A percentile compares a stretch with the other conserved stretches of the same genome.
phyloP scores from a whole-genome alignment of 2,329 filamentous ascomycete genomes.

The Pseudogymnoascus sp. region DNA sequence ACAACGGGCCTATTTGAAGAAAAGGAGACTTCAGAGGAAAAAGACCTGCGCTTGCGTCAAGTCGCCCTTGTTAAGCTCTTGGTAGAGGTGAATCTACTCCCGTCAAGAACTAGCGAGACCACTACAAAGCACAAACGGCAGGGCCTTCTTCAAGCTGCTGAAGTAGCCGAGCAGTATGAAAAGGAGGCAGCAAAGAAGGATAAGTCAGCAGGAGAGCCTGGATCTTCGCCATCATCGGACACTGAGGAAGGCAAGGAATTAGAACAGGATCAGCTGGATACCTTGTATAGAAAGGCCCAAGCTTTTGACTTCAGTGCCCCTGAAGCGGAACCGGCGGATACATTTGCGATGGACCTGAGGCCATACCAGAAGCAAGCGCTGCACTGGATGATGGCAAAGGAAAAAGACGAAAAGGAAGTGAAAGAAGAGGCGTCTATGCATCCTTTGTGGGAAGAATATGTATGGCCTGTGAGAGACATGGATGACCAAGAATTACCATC shows the following conservation, averaged over 20 bases:
- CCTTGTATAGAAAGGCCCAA: constrained; percentile 89
- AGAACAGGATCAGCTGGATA: constrained; percentile 90
- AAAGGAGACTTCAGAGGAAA: constrained; percentile 78
- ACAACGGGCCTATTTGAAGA: constrained; percentile 70
- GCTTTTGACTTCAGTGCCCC: constrained; percentile 93
- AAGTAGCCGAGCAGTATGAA: constrained; percentile 71
- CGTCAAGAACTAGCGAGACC: constrained; percentile 62
- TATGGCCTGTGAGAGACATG: constrained; percentile 78
- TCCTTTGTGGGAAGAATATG: constrained; percentile 93
- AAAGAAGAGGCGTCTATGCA: constrained; percentile 76
- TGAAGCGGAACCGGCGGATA: constrained; percentile 70
- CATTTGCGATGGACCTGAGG: constrained; percentile 73
- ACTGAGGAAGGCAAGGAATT: constrained; percentile 81
- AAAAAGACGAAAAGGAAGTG: constrained; percentile 65
- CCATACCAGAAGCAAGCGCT: constrained; percentile 94
- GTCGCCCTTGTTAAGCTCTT: constrained; percentile 82
- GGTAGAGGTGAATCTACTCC: constrained; percentile 76
- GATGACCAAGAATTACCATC: constrained; percentile 67
- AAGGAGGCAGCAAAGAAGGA: constrained; percentile 39
- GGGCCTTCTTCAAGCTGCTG: constrained; percentile 75
- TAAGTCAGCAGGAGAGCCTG: constrained; percentile 16
- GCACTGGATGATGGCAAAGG: constrained; percentile 93
- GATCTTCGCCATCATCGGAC: constrained; percentile 41
- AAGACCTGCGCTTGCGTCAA: constrained; percentile 72
- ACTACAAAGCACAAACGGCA: constrained; percentile 74